phyloP scores from a whole-genome alignment of 2,329 filamentous ascomycete genomes.

The Balansia obtecta region DNA sequence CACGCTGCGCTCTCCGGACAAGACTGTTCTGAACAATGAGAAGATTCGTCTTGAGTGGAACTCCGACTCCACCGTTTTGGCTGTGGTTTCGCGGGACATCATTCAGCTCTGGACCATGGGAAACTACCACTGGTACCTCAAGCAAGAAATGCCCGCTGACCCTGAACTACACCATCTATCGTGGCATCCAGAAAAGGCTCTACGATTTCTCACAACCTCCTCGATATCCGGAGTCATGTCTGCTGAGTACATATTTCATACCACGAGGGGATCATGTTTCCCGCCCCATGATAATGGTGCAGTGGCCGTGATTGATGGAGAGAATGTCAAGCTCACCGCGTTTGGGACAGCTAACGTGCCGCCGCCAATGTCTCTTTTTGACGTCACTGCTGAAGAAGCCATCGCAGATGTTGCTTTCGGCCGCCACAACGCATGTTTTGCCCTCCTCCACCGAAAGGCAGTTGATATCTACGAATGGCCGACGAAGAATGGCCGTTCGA shows the following conservation, averaged over 20 bases:
- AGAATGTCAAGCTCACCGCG: conserved; percentile 69
- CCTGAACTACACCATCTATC: conserved; percentile 24
- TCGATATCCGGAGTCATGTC: conserved; percentile 39
- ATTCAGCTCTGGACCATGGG: conserved; percentile 95
- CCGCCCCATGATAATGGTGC: conserved; percentile 67
- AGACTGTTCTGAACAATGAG: conserved; percentile 39
- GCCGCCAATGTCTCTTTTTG: conserved; percentile 81
- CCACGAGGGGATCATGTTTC: conserved; percentile 54
- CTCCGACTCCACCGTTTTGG: conserved; percentile 78
- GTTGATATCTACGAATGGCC: conserved; percentile 62
- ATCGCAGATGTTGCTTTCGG: conserved; percentile 67
- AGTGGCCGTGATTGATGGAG: conserved; percentile 76
- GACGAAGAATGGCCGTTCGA: conserved; percentile 40
- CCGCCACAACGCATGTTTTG: conserved; percentile 50
- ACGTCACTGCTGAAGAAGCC: conserved; percentile 49
- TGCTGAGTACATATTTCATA: conserved; percentile 55
- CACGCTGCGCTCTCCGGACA: conserved; percentile 55
- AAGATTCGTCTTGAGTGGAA: conserved; percentile 73
- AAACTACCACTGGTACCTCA: conserved; percentile 97
- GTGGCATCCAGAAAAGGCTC: conserved; percentile 81
- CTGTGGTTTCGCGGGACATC: conserved; percentile 60
- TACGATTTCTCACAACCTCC: conserved; percentile 50
- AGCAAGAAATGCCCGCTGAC: conserved; percentile 61
- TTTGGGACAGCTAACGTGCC: conserved; percentile 75
- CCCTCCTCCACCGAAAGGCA: conserved; percentile 54